Conservation (phyloP, 805 yeast species). For the Candida boleticola region DNA sequence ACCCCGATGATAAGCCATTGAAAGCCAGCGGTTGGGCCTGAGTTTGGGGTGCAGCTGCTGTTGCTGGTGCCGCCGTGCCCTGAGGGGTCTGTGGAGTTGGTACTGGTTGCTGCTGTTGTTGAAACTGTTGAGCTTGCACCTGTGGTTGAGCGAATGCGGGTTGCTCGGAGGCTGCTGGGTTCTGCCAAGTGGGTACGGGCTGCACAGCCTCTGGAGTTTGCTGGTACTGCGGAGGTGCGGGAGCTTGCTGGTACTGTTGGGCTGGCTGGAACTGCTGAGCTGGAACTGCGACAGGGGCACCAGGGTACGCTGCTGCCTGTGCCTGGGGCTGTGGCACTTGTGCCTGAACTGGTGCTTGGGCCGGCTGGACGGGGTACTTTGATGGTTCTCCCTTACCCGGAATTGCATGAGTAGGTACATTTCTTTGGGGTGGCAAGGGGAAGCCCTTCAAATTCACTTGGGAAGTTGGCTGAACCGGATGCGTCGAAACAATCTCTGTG, state of each 20-base stretch:
- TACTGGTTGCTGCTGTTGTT: neutral
- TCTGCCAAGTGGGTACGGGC: too few relatives aligned
- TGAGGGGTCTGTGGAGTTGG: neutral
- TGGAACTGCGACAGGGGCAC: constrained; percentile 1
- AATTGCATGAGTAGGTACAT: constrained; percentile 26
- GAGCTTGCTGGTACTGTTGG: constrained; percentile 1
- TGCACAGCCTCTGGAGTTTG: neutral
- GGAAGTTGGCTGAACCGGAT: constrained; percentile 11
- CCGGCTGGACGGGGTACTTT: neutral
- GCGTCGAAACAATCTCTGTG: constrained; percentile 2
- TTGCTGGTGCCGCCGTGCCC: neutral
- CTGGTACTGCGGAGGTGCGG: neutral
- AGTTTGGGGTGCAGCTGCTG: neutral
- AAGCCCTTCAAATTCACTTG: constrained; percentile 27
- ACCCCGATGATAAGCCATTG: neutral
- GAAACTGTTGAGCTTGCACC: neutral
- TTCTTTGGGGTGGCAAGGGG: constrained; percentile 47
- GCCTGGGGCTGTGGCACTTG: constrained; percentile 8
- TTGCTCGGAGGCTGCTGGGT: neutral
- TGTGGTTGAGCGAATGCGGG: neutral
- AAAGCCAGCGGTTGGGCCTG: neutral
- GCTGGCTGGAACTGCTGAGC: neutral
- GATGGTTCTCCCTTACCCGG: constrained; percentile 10
- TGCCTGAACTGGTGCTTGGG: constrained; percentile 10
- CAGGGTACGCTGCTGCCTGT: neutral